Conservation (phyloP, 1,139 yeast genomes). For the Hansenula anomala region DNA sequence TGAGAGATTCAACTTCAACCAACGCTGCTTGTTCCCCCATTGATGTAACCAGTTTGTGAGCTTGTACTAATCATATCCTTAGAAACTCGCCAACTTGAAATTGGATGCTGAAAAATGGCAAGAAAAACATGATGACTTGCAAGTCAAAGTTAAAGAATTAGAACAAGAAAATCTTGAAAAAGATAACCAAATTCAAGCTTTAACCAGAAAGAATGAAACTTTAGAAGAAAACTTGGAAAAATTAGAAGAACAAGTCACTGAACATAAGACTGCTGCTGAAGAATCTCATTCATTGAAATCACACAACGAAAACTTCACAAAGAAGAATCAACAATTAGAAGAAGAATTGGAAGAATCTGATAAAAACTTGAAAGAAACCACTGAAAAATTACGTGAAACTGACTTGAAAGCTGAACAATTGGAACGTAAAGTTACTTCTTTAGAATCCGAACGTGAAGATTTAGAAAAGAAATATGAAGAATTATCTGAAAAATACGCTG, state of each 20-base stretch:
- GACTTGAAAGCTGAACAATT: constrained; percentile 96
- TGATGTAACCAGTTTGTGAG: too few relatives aligned
- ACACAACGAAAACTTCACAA: constrained; percentile 84
- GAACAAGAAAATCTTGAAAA: constrained; percentile 90
- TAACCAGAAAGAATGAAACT: constrained; percentile 86
- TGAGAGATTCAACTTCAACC: too few relatives aligned
- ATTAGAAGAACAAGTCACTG: constrained; percentile 73
- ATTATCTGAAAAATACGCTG: constrained; percentile 70
- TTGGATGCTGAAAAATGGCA: constrained; percentile 97
- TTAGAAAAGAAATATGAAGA: constrained; percentile 93
- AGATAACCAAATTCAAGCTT: constrained; percentile 91
- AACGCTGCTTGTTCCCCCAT: too few relatives aligned
- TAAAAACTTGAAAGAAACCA: constrained; percentile 86
- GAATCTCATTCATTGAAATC: constrained; percentile 89
- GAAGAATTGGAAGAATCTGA: constrained; percentile 93
- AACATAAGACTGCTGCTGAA: constrained; percentile 85
- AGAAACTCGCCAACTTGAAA: constrained; percentile 89
- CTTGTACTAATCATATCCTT: too few relatives aligned
- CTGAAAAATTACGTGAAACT: constrained; percentile 90
- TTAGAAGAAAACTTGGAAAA: constrained; percentile 91
- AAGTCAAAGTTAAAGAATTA: constrained; percentile 75
- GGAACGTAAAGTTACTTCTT: constrained; percentile 89
- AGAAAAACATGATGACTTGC: constrained; percentile 88
- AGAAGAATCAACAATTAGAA: constrained; percentile 90
- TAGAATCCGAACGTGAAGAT: constrained; percentile 89